Conservation (phyloP, 495 filamentous ascomycete species). For the Astrocystis sublimbata region DNA sequence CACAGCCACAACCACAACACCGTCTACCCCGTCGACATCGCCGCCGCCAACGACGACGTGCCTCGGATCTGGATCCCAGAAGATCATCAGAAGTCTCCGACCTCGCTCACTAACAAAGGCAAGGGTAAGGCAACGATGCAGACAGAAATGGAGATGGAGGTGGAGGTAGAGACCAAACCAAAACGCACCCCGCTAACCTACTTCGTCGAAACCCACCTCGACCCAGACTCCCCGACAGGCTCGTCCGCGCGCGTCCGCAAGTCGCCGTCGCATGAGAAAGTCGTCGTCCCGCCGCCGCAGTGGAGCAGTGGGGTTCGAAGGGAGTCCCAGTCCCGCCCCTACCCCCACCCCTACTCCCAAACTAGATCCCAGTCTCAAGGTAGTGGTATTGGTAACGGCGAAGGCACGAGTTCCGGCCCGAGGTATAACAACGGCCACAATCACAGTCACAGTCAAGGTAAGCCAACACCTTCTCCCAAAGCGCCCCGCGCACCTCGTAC, state of each 20-base stretch:
- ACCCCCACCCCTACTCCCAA: too few relatives aligned
- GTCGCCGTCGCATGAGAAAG: background rate
- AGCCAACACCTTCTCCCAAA: too few relatives aligned
- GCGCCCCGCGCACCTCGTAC: too few relatives aligned
- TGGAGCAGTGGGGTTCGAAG: constrained; percentile 11
- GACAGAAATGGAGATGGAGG: background rate
- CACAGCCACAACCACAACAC: background rate
- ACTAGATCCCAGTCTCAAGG: too few relatives aligned
- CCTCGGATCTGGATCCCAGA: background rate
- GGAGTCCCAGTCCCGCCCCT: background rate
- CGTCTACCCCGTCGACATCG: background rate
- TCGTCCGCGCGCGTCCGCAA: background rate
- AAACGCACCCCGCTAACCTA: background rate
- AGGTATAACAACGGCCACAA: too few relatives aligned
- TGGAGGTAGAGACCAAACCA: too few relatives aligned
- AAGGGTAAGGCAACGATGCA: background rate
- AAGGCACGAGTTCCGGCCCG: too few relatives aligned
- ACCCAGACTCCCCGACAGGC: constrained; percentile 9
- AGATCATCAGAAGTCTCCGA: too few relatives aligned
- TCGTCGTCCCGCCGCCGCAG: constrained; percentile 9
- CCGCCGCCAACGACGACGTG: background rate
- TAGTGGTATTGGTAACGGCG: too few relatives aligned
- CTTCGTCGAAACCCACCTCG: background rate
- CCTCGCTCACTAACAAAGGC: background rate
- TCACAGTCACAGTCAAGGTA: too few relatives aligned